Evolutionary conservation across 2,329 filamentous ascomycete species (phyloP).

Genomic region (Exophiala sideris): DNA sequence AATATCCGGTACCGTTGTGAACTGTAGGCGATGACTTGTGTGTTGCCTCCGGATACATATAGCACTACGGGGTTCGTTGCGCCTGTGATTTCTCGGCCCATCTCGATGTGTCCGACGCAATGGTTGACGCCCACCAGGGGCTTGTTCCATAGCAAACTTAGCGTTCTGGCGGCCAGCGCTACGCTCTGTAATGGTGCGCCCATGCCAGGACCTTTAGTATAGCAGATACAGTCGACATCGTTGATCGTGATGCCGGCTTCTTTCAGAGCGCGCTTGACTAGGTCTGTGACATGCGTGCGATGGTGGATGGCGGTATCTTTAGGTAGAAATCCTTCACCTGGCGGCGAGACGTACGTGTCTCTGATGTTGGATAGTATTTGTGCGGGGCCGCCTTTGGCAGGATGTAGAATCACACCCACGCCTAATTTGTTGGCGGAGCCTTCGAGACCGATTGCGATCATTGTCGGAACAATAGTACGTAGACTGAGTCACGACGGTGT

Average conservation of each 20-base stretch:
- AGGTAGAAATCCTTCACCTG: conserved; percentile 89
- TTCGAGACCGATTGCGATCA: conserved; percentile 74
- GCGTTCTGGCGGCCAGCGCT: conserved; percentile 76
- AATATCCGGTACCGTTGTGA: conserved; percentile 95
- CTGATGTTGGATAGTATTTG: conserved; percentile 87
- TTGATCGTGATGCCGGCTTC: conserved; percentile 60
- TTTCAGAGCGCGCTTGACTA: conserved; percentile 75
- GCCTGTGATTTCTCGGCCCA: conserved; percentile 90
- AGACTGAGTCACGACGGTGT: background rate
- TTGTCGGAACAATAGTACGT: conserved; percentile 31
- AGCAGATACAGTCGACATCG: conserved; percentile 89
- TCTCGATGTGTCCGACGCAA: conserved; percentile 97
- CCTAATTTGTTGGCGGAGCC: conserved; percentile 98
- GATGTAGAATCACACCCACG: conserved; percentile 84
- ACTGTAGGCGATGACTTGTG: conserved; percentile 95
- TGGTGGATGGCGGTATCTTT: conserved; percentile 96
- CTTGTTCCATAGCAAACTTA: conserved; percentile 79
- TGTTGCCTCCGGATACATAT: conserved; percentile 94
- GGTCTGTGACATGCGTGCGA: conserved; percentile 73
- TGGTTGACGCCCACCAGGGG: conserved; percentile 95
- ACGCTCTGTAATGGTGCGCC: conserved; percentile 85
- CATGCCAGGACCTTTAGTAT: conserved; percentile 95
- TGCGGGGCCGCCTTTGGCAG: conserved; percentile 52
- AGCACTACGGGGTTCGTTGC: conserved; percentile 89
- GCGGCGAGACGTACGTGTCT: conserved; percentile 87